Base-by-base conservation (phyloP, 148 eudicot genomes). In the Hydrangea macrophylla region DNA sequence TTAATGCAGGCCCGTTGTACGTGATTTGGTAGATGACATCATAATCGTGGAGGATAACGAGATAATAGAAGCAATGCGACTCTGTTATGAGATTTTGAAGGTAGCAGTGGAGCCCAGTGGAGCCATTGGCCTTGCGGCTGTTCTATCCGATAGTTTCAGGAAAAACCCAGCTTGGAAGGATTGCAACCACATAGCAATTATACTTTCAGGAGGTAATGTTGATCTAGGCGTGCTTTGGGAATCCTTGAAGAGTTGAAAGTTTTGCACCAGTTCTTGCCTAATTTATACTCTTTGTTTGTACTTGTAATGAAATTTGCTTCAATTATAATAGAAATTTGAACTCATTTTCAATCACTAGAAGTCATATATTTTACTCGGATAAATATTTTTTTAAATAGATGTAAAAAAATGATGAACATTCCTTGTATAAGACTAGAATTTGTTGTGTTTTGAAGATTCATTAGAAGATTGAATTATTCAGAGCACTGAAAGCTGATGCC, bases 31-130 rank as follows among this genome's bases (percentile, higher is more conserved):
- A 59, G 98, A 94, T 45, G 97, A 70, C 2, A 37, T 94, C 44
- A 85, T 94, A 55, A 73, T 72, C 1, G 99, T 94, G 71, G 96
- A 90, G 27, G 99, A 94, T 70, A 78, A 74, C 39, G 96, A 89
- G 73, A 94, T 94, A 58, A 50, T 90, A 59, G 75, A 86, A 71
- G 99, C 99, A 11, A 88, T 78, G 93, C 83, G 73, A 75, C 88
- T 82, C 32, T 90, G 96, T 71, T 94, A 90, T 55, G 89, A 94
- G 74, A 84, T 94, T 78, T 74, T 94, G 65, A 94, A 94, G 84
- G 84, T 94, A 35, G 96, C 86, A 6, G 91, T 94, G 5, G 99
- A 94, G 60, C 99, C 97, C 25, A 90, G 99, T 70, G 97, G 92
- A 79, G 97, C 97, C 31, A 84, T 94, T 40, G 97, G 97, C 55